Base-by-base conservation (phyloP, 108 stramenopile species). In the Halocafeteria seosinensis region DNA sequence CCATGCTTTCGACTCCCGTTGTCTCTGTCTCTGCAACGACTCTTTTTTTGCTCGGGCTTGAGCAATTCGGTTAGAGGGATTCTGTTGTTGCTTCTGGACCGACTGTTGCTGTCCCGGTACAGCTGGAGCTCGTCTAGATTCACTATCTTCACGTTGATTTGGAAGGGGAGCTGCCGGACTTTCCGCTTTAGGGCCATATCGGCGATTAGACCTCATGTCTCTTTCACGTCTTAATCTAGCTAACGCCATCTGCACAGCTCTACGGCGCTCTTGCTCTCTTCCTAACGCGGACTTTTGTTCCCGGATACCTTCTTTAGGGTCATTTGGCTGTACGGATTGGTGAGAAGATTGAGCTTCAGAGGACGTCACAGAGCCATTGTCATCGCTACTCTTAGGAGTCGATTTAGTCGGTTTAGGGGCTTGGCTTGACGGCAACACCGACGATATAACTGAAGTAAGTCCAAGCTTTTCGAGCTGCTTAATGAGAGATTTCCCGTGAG, bases 181-280 rank as follows among this genome's bases (percentile, higher is more conserved):
- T 31, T 28, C 8, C 12, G 8, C 42, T n/a, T 47, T n/a, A 28
- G 53, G n/a, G n/a, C n/a, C n/a, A n/a, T n/a, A n/a, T n/a, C n/a
- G n/a, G n/a, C n/a, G n/a, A n/a, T n/a, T n/a, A n/a, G n/a, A n/a
- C n/a, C 52, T 27, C 52, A 6, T 27, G 29, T 6, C 6, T 30
- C 31, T 53, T 35, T 59, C 57, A 21, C 36, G 34, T 2, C n/a
- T 8, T 12, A 21, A 25, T 2, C n/a, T 6, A n/a, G 5, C 51
- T 38, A 78, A 64, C 26, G 77, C 77, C 11, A 47, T 25, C 71
- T 78, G 73, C 21, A 75, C 77, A 28, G 66, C 50, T 2, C 34
- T 25, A 26, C 38, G 32, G 32, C 61, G 32, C 47, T 78, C 77
- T 33, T 69, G 58, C 61, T 78, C 77, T 1, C 73, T 53, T 1